phyloP scores from a whole-genome alignment of 2,329 filamentous ascomycete species.

The Colletotrichum sansevieriae region DNA sequence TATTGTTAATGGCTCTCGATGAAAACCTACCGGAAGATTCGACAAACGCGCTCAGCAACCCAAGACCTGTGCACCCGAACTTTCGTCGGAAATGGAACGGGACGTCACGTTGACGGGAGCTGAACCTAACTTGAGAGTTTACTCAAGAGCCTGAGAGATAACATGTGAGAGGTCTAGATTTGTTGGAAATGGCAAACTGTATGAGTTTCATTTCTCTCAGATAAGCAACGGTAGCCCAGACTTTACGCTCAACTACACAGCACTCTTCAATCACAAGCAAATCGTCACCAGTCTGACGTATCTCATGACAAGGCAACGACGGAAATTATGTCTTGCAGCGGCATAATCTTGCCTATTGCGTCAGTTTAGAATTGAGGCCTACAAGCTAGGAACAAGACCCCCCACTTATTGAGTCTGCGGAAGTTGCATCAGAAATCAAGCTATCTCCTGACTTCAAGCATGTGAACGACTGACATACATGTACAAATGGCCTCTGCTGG shows the following conservation, averaged over 20 bases:
- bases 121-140: constrained; percentile 11
- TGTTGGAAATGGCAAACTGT: constrained; percentile 1
- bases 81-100: neutral
- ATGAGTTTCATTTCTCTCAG: neutral
- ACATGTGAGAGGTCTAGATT: constrained; percentile 10
- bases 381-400: no score
- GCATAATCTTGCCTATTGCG: constrained; percentile 3
- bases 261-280: neutral
- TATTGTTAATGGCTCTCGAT: no score
- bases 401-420: no score
- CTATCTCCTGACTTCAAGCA: no score
- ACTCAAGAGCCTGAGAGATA: neutral
- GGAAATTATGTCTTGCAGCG: neutral
- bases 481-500: no score
- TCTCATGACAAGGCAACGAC: neutral
- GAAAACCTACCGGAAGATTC: neutral
- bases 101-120: constrained; percentile 23
- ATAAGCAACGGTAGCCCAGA: neutral
- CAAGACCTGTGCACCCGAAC: no score
- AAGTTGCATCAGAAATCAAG: no score
- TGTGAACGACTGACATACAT: no score
- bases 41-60: neutral
- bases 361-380: no score
- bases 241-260: neutral
- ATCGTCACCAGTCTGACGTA: neutral